phyloP scores from a whole-genome alignment of 805 yeast genomes.

The Ogataea haglerorum region DNA sequence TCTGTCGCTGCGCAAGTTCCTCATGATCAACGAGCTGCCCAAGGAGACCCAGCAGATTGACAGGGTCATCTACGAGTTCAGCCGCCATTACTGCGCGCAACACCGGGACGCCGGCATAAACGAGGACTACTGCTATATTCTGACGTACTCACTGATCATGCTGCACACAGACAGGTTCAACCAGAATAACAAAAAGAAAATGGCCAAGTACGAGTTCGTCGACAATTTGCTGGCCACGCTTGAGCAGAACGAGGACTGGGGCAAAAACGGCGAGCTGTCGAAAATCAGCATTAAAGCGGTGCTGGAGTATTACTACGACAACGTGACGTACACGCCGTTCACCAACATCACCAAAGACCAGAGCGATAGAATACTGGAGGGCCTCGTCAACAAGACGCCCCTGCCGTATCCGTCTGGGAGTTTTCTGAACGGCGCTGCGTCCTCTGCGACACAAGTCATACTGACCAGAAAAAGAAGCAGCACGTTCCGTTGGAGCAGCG shows the following conservation, averaged over 20 bases:
- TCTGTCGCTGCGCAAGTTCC: conserved; percentile 56
- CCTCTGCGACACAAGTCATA: conserved; percentile 8
- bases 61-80: conserved; percentile 56
- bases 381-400: conserved; percentile 12
- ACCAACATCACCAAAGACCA: conserved; percentile 35
- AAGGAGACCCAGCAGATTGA: conserved; percentile 77
- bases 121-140: conserved; percentile 55
- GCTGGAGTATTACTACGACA: conserved; percentile 60
- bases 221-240: conserved; percentile 33
- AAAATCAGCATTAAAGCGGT: conserved; percentile 39
- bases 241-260: conserved; percentile 16
- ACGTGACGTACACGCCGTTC: conserved; percentile 59
- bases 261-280: conserved; percentile 21
- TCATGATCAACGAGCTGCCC: conserved; percentile 59
- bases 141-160: conserved; percentile 64
- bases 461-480: conserved; percentile 27
- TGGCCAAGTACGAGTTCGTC: conserved; percentile 62
- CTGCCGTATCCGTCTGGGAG: conserved; percentile 31
- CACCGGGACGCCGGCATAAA: conserved; percentile 38
- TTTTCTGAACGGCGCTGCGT: conserved; percentile 16
- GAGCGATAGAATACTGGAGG: conserved; percentile 20
- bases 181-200: conserved; percentile 60
- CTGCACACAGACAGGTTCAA: conserved; percentile 75
- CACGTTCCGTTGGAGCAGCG: conserved; percentile 29
- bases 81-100: conserved; percentile 45